Conservation (phyloP, 1,139 yeast species). For the Yamadazyma triangularis region DNA sequence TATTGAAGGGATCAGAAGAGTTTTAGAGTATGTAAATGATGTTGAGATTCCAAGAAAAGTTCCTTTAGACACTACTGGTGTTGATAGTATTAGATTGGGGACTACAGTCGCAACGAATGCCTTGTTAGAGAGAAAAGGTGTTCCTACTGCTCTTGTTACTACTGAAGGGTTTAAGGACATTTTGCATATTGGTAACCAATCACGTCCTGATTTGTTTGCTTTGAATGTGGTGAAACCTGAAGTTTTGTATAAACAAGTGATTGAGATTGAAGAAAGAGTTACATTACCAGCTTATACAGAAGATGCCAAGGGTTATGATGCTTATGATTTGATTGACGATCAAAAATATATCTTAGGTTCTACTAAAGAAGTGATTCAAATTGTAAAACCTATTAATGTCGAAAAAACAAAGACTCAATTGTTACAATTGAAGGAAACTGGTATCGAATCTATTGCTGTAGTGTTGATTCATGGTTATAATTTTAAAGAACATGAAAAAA, state of each 20-base stretch:
- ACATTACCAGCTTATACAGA: constrained; percentile 65
- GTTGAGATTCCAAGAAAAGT: constrained; percentile 13
- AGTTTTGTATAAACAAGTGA: constrained; percentile 55
- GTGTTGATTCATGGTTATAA: constrained; percentile 69
- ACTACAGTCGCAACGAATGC: constrained; percentile 83
- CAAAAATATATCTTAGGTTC: constrained; percentile 37
- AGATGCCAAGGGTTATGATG: constrained; percentile 39
- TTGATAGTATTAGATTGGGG: constrained; percentile 61
- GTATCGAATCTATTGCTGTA: constrained; percentile 63
- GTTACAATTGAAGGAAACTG: constrained; percentile 42
- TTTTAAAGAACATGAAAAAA: constrained; percentile 58
- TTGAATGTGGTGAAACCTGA: constrained; percentile 53
- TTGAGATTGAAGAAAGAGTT: constrained; percentile 69
- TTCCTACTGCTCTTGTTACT: constrained; percentile 54
- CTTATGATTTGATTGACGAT: constrained; percentile 12
- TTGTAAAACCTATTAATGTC: constrained; percentile 46
- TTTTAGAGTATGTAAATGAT: constrained; percentile 12
- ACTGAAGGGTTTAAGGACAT: constrained; percentile 65
- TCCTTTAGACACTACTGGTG: constrained; percentile 24
- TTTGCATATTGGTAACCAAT: constrained; percentile 65
- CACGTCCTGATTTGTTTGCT: constrained; percentile 67
- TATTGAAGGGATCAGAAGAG: constrained; percentile 19
- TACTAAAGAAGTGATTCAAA: constrained; percentile 60
- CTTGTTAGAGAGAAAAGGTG: constrained; percentile 64
- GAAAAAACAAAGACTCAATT: constrained; percentile 19